These are phyloP conservation scores for Peziza echinospora DNA, from an alignment of 495 filamentous ascomycete species.

Conservation along the genomic window DNA sequence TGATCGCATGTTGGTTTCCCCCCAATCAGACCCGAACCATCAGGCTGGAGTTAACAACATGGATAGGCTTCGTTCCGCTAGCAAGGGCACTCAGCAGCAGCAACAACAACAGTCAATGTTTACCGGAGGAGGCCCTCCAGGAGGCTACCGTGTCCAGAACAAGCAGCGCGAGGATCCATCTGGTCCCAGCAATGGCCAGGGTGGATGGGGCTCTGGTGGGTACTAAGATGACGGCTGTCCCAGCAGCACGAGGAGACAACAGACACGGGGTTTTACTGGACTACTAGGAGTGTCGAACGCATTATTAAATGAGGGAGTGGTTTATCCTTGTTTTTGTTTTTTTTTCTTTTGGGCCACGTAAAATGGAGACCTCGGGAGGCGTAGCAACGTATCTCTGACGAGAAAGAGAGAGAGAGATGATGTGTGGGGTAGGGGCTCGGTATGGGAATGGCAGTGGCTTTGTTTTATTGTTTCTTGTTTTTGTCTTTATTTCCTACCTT, in stretches of 20 bases:
- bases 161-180: slow-evolving; percentile 47
- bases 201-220: too few relatives aligned
- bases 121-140: slow-evolving; percentile 38
- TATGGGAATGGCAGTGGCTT: neutral
- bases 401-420: too few relatives aligned
- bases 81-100: slow-evolving; percentile 51
- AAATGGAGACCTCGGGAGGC: neutral
- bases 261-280: too few relatives aligned
- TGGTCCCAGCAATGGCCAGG: slow-evolving; percentile 30
- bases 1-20: slow-evolving; percentile 97
- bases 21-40: slow-evolving; percentile 33
- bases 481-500: neutral
- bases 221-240: too few relatives aligned
- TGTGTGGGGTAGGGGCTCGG: too few relatives aligned
- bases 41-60: slow-evolving; percentile 89
- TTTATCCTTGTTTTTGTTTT: neutral
- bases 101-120: slow-evolving; percentile 17
- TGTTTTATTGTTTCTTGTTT: neutral
- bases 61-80: slow-evolving; percentile 86
- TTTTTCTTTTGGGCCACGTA: neutral
- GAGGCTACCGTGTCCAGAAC: slow-evolving; percentile 37
- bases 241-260: too few relatives aligned
- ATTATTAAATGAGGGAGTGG: neutral
- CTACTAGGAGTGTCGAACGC: too few relatives aligned
- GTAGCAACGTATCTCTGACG: neutral